Evolutionary conservation across 805 yeast species (phyloP).

Genomic region (Spathaspora boniae): DNA sequence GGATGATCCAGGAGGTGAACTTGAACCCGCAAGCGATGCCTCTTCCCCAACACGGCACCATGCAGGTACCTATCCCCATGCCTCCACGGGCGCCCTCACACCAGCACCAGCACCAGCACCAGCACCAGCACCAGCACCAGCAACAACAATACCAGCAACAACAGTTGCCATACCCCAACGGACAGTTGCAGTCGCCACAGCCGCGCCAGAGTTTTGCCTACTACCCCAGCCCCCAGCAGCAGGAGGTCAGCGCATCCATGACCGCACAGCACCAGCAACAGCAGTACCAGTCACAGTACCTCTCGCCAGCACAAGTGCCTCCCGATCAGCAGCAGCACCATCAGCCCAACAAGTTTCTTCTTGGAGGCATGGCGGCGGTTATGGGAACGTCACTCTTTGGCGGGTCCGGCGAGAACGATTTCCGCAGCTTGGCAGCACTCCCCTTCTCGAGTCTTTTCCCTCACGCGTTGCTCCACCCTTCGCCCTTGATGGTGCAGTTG

Average conservation of each 20-base stretch:
- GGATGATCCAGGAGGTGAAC: conserved; percentile 34
- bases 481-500: conserved; percentile 22
- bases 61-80: conserved; percentile 3
- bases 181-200: conserved; percentile 11
- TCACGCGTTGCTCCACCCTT: conserved; percentile 14
- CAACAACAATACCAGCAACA: conserved; percentile 7
- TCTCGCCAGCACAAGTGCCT: conserved; percentile 10
- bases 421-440: conserved; percentile 45
- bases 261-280: conserved; percentile 7
- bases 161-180: not conserved
- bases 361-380: conserved; percentile 65
- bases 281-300: conserved; percentile 6
- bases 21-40: conserved; percentile 11
- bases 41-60: no score
- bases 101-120: conserved; percentile 13
- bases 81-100: conserved; percentile 10
- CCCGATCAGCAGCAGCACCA: conserved; percentile 9
- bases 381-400: conserved; percentile 59
- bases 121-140: conserved; percentile 14
- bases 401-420: conserved; percentile 41
- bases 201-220: conserved; percentile 1
- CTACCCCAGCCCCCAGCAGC: conserved; percentile 7
- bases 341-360: conserved; percentile 43
- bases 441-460: conserved; percentile 35
- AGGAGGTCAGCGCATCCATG: not conserved